These are phyloP conservation scores for Penicillium chermesinum DNA, from an alignment of 495 filamentous ascomycete genomes.

Conservation along the genomic window DNA sequence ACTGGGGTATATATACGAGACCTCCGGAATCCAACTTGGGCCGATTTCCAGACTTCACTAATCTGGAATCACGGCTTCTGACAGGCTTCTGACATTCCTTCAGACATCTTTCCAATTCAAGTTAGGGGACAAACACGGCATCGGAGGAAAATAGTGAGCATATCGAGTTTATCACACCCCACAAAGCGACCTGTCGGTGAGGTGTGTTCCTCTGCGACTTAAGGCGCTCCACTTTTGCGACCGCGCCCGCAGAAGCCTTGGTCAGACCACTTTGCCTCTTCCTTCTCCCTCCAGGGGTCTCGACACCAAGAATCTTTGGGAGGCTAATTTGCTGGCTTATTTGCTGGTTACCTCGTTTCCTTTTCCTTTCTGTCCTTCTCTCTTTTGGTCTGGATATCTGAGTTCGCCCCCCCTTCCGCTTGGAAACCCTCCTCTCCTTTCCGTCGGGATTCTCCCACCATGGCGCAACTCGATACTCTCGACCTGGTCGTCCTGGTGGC, in stretches of 20 bases:
- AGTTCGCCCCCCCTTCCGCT: constrained; percentile 9
- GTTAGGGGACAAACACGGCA: neutral
- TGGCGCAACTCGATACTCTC: constrained; percentile 95
- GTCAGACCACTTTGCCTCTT: constrained; percentile 26
- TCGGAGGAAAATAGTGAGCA: neutral
- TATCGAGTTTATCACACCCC: neutral
- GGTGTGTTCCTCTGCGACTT: constrained; percentile 8
- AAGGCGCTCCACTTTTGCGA: constrained; percentile 13
- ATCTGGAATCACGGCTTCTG: too few relatives aligned
- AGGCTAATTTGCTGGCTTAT: neutral
- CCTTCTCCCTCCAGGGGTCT: constrained; percentile 12
- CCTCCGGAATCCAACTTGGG: too few relatives aligned
- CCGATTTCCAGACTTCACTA: too few relatives aligned
- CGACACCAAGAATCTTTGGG: neutral
- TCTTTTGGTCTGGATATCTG: constrained; percentile 2
- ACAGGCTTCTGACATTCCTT: too few relatives aligned
- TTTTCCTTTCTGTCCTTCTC: constrained; percentile 10
- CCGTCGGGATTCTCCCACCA: constrained; percentile 32
- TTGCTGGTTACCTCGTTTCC: neutral
- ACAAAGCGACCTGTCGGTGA: constrained; percentile 4
- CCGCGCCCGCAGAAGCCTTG: constrained; percentile 7
- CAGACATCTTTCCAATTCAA: too few relatives aligned
- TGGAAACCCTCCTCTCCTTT: neutral
- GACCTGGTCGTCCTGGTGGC: constrained; percentile 85
- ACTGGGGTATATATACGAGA: too few relatives aligned